A percentile compares a stretch with the other conserved stretches of the same genome.
Evolutionary conservation across 345 rosid species (phyloP).

Genomic region (Gossypium arboreum): DNA sequence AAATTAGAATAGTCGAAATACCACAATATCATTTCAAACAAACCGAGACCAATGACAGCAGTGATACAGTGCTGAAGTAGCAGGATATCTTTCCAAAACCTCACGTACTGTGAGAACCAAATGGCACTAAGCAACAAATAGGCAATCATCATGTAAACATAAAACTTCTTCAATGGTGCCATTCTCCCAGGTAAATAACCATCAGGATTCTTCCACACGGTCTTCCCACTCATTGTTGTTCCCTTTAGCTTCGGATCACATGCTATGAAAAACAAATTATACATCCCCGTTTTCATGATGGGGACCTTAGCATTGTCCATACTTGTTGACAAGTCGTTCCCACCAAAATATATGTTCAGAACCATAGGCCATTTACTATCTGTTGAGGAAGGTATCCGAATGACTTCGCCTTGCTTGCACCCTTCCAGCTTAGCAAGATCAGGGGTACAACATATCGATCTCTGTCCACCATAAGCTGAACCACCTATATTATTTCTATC

Average conservation of each 20-base stretch:
- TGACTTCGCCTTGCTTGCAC: conserved; percentile 89
- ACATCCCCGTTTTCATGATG: conserved; percentile 78
- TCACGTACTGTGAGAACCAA: conserved; percentile 79
- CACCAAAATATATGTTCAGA: conserved; percentile 56
- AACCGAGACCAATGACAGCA: conserved; percentile 65
- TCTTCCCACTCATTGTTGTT: conserved; percentile 76
- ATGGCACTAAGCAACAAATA: conserved; percentile 60
- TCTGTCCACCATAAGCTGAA: conserved; percentile 97
- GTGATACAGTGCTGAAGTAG: conserved; percentile 92
- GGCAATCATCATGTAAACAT: conserved; percentile 64
- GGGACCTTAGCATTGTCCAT: conserved; percentile 43
- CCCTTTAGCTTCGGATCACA: conserved; percentile 89
- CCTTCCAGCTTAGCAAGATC: conserved; percentile 96
- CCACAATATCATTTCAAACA: conserved; percentile 94
- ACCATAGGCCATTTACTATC: conserved; percentile 76
- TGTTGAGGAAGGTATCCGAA: conserved; percentile 71
- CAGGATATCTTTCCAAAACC: conserved; percentile 78
- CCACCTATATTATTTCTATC: conserved; percentile 94
- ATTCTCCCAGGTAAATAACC: conserved; percentile 96
- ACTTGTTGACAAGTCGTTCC: conserved; percentile 37
- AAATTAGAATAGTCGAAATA: conserved; percentile 76
- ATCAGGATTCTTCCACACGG: conserved; percentile 86
- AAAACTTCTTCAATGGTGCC: conserved; percentile 90
- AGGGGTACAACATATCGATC: conserved; percentile 93
- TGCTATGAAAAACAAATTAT: conserved; percentile 77